Percentiles rank a stretch among this genome's conserved stretches.
Conservation (phyloP, 495 filamentous ascomycete species). For the Hyaloscypha bicolor region DNA sequence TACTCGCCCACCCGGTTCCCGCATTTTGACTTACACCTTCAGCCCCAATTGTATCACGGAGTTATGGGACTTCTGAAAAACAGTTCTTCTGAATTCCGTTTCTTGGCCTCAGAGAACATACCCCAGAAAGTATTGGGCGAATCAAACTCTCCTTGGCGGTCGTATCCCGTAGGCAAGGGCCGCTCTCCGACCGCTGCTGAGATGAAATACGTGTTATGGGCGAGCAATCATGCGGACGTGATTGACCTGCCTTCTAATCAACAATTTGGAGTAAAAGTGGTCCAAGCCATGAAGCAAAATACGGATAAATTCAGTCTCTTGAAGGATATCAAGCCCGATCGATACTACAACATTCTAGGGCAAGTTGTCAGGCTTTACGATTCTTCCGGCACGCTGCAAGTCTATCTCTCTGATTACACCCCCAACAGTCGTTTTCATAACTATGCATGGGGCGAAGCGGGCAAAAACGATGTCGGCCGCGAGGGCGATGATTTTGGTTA, state of each 20-base stretch:
- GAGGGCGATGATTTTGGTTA: constrained; percentile 57
- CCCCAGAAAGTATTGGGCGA: constrained; percentile 36
- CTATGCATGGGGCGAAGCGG: constrained; percentile 52
- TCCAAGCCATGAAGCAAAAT: constrained; percentile 39
- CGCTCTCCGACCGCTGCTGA: constrained; percentile 14
- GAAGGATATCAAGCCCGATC: constrained; percentile 54
- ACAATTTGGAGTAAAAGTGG: constrained; percentile 44
- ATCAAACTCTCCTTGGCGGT: constrained; percentile 10
- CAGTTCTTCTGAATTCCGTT: constrained; percentile 34
- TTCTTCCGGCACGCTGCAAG: constrained; percentile 46
- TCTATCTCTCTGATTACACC: constrained; percentile 91
- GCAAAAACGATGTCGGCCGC: constrained; percentile 35
- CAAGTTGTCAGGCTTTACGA: constrained; percentile 70
- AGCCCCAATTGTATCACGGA: constrained; percentile 38
- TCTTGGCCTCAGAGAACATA: constrained; percentile 44
- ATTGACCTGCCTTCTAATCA: constrained; percentile 44
- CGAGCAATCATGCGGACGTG: constrained; percentile 45
- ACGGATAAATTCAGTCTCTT: constrained; percentile 65
- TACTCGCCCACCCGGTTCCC: constrained; percentile 26
- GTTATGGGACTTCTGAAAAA: constrained; percentile 42
- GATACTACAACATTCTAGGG: constrained; percentile 72
- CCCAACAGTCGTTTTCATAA: constrained; percentile 59
- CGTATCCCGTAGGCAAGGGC: constrained; percentile 5
- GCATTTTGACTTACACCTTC: not conserved
- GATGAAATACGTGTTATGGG: constrained; percentile 41